Evolutionary conservation across 2,329 filamentous ascomycete genomes (phyloP), one percentile per base, ranked within the genome.

Genomic region (Trichophyton equinum): DNA sequence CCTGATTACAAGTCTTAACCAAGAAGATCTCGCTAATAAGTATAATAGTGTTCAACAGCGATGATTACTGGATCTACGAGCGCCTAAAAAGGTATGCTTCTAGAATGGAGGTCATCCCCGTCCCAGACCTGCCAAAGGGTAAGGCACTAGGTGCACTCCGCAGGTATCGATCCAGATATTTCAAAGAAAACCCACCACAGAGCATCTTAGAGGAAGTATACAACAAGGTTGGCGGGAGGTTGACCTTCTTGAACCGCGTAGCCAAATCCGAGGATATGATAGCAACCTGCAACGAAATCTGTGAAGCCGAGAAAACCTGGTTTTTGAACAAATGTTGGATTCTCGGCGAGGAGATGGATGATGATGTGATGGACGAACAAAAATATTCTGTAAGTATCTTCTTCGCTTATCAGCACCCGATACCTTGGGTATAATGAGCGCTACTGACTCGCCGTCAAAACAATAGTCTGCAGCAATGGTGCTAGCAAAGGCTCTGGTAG

Each of bases 41-140:
- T 4, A 11, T 47, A 33, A 51, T 90, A 79, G 85, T 99, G 38
- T 91, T 99, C 76, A 97, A 96, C 75, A 91, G 86, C 60, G 94
- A 99, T 73, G 94, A 97, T 71, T 99, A 96, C 75, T 99, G 94
- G 94, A 88, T 99, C 0, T 97, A 96, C 69, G 94, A 99, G 73
- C 83, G 91, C 13, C 77, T 99, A 59, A 96, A 96, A 78, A 86
- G 89, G 71, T 86, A 96, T 62, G 89, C 91, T 2, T 96, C 91
- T 1, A 85, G 94, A 53, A 95, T 99, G 89, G 91, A 96, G 70
- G 88, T 99, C 3, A 86, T 95, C 42, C 85, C 90, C 7, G 85
- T 99, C 47, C 81, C 83, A 3, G 94, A 99, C 72, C 78, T 99
- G 5, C 84, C 87, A 58, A 96, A 91, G 71, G 72, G 78, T 9